Evolutionary conservation across 179 eudicot genomes (phyloP).

Genomic region (Corrigiola litoralis): DNA sequence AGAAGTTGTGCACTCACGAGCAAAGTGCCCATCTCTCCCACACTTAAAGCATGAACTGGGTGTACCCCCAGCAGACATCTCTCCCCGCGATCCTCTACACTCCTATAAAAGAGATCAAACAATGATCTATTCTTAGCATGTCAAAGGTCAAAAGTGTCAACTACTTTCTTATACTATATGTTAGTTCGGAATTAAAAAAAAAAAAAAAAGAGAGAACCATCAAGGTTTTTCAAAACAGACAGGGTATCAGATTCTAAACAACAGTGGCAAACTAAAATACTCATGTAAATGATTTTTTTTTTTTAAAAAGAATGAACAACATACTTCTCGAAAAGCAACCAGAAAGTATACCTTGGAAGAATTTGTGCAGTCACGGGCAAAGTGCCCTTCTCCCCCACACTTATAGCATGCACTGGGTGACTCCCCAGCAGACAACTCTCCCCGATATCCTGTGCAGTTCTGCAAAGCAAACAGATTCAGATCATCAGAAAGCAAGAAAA

Average conservation of each 20-base stretch:
- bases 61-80: conserved; percentile 37
- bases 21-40: conserved; percentile 81
- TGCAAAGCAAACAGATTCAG: conserved; percentile 24
- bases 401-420: conserved; percentile 59
- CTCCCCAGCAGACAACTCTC: conserved; percentile 39
- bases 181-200: too few species aligned
- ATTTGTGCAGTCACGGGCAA: conserved; percentile 79
- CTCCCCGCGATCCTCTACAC: conserved; percentile 41
- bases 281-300: too few species aligned
- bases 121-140: conserved; percentile 59
- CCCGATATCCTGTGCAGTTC: conserved; percentile 47
- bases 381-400: conserved; percentile 84
- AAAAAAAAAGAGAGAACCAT: too few species aligned
- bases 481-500: background rate
- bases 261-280: too few species aligned
- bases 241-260: too few species aligned
- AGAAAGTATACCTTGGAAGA: conserved; percentile 42
- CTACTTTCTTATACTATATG: background rate
- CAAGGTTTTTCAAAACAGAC: too few species aligned
- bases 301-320: too few species aligned
- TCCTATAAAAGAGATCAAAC: too few species aligned
- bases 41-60: conserved; percentile 68
- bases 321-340: background rate
- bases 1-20: conserved; percentile 76
- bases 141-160: background rate